These are phyloP conservation scores for Tulasnella sp. DNA, from an alignment of 768 basidiomycete genomes.

Conservation along the genomic window DNA sequence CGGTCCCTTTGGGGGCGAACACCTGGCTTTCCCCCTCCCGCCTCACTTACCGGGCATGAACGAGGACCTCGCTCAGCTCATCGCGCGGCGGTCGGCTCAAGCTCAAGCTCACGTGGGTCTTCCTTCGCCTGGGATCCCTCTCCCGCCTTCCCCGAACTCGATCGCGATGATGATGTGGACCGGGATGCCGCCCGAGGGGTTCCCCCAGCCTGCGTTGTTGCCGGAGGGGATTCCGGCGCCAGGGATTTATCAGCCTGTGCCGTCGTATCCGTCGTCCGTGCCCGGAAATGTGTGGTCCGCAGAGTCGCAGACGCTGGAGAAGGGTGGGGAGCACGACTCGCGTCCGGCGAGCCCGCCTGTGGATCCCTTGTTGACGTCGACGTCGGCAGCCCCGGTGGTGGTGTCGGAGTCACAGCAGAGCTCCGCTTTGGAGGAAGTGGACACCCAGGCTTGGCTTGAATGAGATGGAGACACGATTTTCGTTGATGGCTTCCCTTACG, in stretches of 20 bases:
- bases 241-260: not conserved
- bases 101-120: no score
- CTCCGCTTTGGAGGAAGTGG: not conserved
- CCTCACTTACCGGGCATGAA: not conserved
- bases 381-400: not conserved
- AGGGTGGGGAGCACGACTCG: not conserved
- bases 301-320: not conserved
- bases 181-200: not conserved
- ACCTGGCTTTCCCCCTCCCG: not conserved
- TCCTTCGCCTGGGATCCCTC: not conserved
- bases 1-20: not conserved
- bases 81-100: not conserved
- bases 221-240: not conserved
- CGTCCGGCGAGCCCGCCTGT: not conserved
- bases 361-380: not conserved
- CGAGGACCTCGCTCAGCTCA: not conserved
- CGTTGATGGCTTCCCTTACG: no score
- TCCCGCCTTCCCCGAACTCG: not conserved
- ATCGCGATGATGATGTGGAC: not conserved
- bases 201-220: not conserved
- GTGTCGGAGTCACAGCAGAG: not conserved
- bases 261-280: not conserved
- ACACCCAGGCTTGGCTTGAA: not conserved
- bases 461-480: not conserved
- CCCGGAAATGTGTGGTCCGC: not conserved